Percentiles rank a stretch among this genome's conserved stretches.
Evolutionary conservation across 1,284 basidiomycete species (phyloP).

Genomic region (Sanghuangporus weigelae): DNA sequence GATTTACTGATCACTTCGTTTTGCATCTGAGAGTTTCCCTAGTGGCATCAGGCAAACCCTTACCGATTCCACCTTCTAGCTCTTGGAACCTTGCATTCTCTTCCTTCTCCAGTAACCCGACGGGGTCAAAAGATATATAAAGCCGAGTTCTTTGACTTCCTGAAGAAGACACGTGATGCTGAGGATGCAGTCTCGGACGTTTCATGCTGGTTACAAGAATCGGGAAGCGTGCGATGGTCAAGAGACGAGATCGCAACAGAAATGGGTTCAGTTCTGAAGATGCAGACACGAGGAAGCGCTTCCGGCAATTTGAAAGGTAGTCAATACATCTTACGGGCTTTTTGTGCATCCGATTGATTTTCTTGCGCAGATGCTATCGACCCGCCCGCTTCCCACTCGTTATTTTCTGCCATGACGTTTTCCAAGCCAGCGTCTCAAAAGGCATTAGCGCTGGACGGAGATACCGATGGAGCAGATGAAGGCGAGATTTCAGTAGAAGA

Average conservation of each 20-base stretch:
- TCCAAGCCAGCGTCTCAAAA: neutral
- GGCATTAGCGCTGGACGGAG: neutral
- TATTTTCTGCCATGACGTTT: slow-evolving; percentile 11
- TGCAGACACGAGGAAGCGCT: slow-evolving; percentile 26
- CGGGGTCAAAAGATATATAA: slow-evolving; percentile 76
- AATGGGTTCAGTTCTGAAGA: slow-evolving; percentile 55
- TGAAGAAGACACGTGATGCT: slow-evolving; percentile 49
- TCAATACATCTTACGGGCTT: slow-evolving; percentile 1
- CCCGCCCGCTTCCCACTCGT: slow-evolving; percentile 7
- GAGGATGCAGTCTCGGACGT: slow-evolving; percentile 54
- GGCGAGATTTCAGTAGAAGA: neutral
- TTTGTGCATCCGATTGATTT: neutral
- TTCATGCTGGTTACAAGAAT: slow-evolving; percentile 47
- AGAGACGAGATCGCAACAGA: slow-evolving; percentile 48
- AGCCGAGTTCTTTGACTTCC: slow-evolving; percentile 63
- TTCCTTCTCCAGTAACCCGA: slow-evolving; percentile 82
- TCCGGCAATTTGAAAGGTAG: neutral
- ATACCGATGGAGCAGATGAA: slow-evolving; percentile 1
- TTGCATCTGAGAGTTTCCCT: neutral
- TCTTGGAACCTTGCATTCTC: slow-evolving; percentile 72
- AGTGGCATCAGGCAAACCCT: slow-evolving; percentile 78
- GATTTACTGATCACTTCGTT: slow-evolving; percentile 8
- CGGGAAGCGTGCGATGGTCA: slow-evolving; percentile 40
- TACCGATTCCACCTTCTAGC: slow-evolving; percentile 82
- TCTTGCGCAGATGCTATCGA: neutral